Percentiles rank a stretch among this genome's conserved stretches.
phyloP scores from a whole-genome alignment of 805 yeast species.

The Myxozyma kluyveri region DNA sequence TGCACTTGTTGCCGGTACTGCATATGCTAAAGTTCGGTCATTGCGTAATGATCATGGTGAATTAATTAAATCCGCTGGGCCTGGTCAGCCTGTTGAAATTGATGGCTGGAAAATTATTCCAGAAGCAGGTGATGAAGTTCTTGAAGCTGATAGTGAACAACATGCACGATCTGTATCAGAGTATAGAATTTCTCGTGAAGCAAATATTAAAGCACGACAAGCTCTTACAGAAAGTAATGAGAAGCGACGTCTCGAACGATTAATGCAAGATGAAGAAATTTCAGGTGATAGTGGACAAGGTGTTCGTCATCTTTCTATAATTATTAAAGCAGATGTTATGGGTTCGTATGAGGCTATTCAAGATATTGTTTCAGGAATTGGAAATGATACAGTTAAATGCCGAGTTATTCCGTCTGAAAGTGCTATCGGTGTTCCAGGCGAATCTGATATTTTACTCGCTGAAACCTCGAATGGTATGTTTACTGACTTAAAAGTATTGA shows the following conservation, averaged over 20 bases:
- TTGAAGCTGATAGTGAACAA: slow-evolving; percentile 69
- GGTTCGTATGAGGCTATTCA: slow-evolving; percentile 93
- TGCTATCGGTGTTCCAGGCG: slow-evolving; percentile 81
- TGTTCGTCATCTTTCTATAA: slow-evolving; percentile 51
- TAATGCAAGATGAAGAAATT: slow-evolving; percentile 42
- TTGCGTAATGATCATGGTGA: slow-evolving; percentile 74
- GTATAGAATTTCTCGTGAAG: slow-evolving; percentile 57
- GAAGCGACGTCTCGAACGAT: slow-evolving; percentile 42
- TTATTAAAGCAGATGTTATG: slow-evolving; percentile 85
- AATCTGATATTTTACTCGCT: slow-evolving; percentile 65
- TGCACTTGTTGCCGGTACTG: slow-evolving; percentile 78
- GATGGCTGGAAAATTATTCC: slow-evolving; percentile 95
- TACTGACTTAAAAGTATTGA: slow-evolving; percentile 1
- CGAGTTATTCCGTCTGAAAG: slow-evolving; percentile 71
- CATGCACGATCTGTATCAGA: slow-evolving; percentile 70
- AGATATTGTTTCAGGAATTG: slow-evolving; percentile 77
- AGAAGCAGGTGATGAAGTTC: slow-evolving; percentile 79
- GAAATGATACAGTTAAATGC: slow-evolving; percentile 78
- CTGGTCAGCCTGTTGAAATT: slow-evolving; percentile 86
- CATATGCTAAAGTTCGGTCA: slow-evolving; percentile 79
- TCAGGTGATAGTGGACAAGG: slow-evolving; percentile 40
- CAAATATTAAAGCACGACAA: slow-evolving; percentile 54
- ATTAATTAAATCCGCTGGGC: slow-evolving; percentile 62
- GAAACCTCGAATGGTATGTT: slow-evolving; percentile 49
- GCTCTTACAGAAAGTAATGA: slow-evolving; percentile 67